phyloP scores from a whole-genome alignment of 768 basidiomycete genomes.

The Nevesoporus exiguus region DNA sequence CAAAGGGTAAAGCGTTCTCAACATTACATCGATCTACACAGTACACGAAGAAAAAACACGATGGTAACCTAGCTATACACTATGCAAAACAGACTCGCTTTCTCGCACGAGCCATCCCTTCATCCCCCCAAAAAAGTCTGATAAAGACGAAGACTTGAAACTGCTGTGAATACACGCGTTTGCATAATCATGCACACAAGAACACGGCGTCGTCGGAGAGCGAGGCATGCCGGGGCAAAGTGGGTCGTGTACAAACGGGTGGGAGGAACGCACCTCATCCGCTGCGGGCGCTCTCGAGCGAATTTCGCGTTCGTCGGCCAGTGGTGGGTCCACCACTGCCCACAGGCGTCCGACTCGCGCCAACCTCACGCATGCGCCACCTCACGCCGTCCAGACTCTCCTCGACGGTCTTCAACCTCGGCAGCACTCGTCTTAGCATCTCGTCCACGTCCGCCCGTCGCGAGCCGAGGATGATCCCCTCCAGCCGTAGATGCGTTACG shows the following conservation, averaged over 20 bases:
- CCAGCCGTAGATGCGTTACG: slow-evolving; percentile 16
- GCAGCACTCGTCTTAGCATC: slow-evolving; percentile 22
- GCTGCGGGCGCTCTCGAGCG: background rate
- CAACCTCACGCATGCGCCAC: slow-evolving; percentile 13
- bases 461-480: slow-evolving; percentile 12
- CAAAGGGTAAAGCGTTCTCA: too few relatives aligned
- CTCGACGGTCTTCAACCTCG: slow-evolving; percentile 20
- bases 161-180: background rate
- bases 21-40: too few relatives aligned
- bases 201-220: background rate
- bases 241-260: background rate
- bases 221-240: background rate
- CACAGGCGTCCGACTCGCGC: background rate
- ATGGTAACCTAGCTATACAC: too few relatives aligned
- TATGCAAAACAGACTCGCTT: too few relatives aligned
- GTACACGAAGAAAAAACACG: too few relatives aligned
- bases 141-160: background rate
- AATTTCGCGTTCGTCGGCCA: slow-evolving; percentile 17
- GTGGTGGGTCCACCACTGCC: background rate
- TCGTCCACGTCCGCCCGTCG: slow-evolving; percentile 17
- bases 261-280: background rate
- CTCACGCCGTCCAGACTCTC: slow-evolving; percentile 17
- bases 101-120: too few relatives aligned
- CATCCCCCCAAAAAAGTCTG: too few relatives aligned
- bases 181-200: too few relatives aligned